Evolutionary conservation across 306 rosid genomes (phyloP).

Genomic region (Medicago arabica): DNA sequence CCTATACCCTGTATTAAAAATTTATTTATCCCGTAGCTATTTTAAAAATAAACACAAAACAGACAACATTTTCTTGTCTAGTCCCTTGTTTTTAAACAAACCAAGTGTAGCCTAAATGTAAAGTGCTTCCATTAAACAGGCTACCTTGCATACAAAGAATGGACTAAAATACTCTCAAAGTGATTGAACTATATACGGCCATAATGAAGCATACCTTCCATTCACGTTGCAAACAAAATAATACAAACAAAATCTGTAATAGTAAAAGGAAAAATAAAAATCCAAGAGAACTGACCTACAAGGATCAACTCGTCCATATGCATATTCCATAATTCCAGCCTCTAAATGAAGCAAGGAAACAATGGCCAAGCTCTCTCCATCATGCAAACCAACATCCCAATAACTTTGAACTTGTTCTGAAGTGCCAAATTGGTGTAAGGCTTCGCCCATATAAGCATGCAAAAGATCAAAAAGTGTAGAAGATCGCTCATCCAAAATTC

Average conservation of each 20-base stretch:
- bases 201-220: slow-evolving; percentile 11
- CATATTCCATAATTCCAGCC: slow-evolving; percentile 85
- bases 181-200: not conserved
- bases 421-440: slow-evolving; percentile 60
- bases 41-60: not conserved
- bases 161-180: not conserved
- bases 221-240: slow-evolving; percentile 23
- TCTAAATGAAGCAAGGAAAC: slow-evolving; percentile 77
- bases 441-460: slow-evolving; percentile 67
- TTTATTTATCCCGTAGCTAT: not conserved
- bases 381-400: slow-evolving; percentile 60
- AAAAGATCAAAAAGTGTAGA: slow-evolving; percentile 77
- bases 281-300: slow-evolving; percentile 64
- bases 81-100: not conserved
- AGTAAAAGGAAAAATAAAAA: slow-evolving; percentile 26
- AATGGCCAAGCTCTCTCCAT: slow-evolving; percentile 60
- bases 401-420: slow-evolving; percentile 61
- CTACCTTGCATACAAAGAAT: slow-evolving; percentile 5
- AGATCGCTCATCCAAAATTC: slow-evolving; percentile 80
- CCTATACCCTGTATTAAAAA: not conserved
- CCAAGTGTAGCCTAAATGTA: not conserved
- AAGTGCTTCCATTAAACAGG: not conserved
- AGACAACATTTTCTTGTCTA: not conserved
- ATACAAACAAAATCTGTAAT: slow-evolving; percentile 3
- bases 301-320: slow-evolving; percentile 82